Base-by-base conservation (phyloP, 805 yeast species). In the Kazachstania psychrophila region DNA sequence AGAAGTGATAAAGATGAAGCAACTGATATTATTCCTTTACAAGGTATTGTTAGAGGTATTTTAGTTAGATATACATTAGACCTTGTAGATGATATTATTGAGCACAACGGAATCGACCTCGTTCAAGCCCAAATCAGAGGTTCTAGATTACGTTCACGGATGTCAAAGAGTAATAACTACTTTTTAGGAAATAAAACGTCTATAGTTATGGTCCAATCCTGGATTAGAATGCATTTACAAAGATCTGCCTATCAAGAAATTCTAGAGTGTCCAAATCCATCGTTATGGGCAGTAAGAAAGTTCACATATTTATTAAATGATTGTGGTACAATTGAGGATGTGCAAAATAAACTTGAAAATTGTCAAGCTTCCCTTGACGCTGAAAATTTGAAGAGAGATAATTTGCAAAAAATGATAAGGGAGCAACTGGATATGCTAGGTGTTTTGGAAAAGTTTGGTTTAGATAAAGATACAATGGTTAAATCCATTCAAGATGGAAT, bases 361-460 rank as follows among this genome's bases (percentile, higher is more conserved):
- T 56, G 72, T 39, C 78, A 84, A 49, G 86, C 83, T 37, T 62
- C 69, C 23, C 80, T 89, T 25, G 72, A 79, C 34, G 78, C 75
- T 25, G 78, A 73, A 40, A 80, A 88, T n/a, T 69, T 72, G 39
- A 65, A 67, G 16, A 85, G 84, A 48, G 89, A 79, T 44, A 72
- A 69, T 24, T 62, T 85, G 47, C 94, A 88, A 58, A 71, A 70
- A 35, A 79, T 77, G 40, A 74, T 88, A 39, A 80, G 81, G 42
- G 79, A 81, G 48, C 66, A 87, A 42, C 86, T 86, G 45, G 73
- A 81, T 42, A 87, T 87, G 52, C 72, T 84, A 41, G 80, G 85
- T 6, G 62, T 87, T 30, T 62, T 92, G 29, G 84, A 80, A 45
- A 83, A 78, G 51, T 86, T 83, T 61, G 81, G 80, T 1, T 18